Evolutionary conservation across 768 basidiomycete genomes (phyloP), one percentile per base, ranked within the genome.

Genomic region (Panellus pusillus): DNA sequence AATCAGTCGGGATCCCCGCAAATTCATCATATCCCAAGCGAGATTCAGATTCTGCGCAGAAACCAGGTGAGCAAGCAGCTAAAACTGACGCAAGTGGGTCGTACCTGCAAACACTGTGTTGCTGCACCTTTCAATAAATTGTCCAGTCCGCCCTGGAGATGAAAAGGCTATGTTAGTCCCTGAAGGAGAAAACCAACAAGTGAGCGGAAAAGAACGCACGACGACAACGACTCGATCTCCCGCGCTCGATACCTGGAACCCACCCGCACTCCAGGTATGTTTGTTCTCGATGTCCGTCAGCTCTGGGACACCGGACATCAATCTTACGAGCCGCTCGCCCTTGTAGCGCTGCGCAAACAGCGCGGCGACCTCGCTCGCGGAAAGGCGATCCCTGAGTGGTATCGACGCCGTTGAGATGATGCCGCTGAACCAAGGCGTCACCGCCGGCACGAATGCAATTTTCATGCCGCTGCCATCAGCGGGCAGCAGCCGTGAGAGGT

Each of bases 91-190:
- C 52, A 24, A 49, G 36, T 6, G 28, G 12, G 36, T 72, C 85
- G 17, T 46, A 93, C 91, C 80, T 96, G 94, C 57, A 99, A 67
- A 69, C 96, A 98, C 70, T 99, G 97, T n/a, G 96, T 98, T 15
- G 97, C 97, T 45, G 97, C 97, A 7, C 97, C 97, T 70, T 99
- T 99, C 57, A 99, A 77, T 52, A 99, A 73, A 73, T 99, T 99
- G 67, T 99, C 97, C 64, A 99, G 72, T 0, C 94, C 94, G 44
- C 93, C 96, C 91, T 93, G 57, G 29, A 27, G 6, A 35, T 35
- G 24, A 24, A 24, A 24, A 24, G 24, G 24, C 24, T 6, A n/a
- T 4, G 38, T 42, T 42, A 13, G 19, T 36, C 11, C 24, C 24
- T 24, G 24, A 6, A 24, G 24, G 24, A 24, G 6, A 46, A 37